Base-by-base conservation (phyloP, 2,329 filamentous ascomycete species). In the Sporothrix protearum region DNA sequence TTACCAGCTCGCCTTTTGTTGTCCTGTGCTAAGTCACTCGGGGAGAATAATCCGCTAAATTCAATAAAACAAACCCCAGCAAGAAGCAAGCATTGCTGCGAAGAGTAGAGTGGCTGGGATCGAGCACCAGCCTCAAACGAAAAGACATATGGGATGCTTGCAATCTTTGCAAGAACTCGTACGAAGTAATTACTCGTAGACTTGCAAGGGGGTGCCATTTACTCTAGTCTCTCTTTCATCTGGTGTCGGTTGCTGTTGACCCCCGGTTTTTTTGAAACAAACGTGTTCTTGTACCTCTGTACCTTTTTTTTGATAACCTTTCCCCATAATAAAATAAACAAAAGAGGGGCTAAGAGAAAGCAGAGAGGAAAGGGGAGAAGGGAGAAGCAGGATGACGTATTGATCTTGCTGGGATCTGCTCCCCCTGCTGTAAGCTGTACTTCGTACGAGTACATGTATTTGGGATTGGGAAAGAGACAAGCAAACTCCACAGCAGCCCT, bases 221-320 rank as follows among this genome's bases (percentile, higher is more conserved):
- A 63, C 36, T 64, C 12, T 28, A 25, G 33, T 45, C 36, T 57
- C 53, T 36, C 36, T 64, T 64, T 64, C 59, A 45, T 64, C 59
- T 64, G 59, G 59, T 64, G 59, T 64, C 33, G 59, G 39, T 14
- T 28, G 59, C 28, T 63, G 49, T 22, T 51, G 7, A 36, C 6
- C 57, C 59, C 59, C 59, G 59, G 59, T 42, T 45, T 63, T 42
- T 45, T 63, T 45, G 59, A 63, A 63, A 63, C 59, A 63, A 63
- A 63, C 59, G 59, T 63, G 59, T 63, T 28, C 33, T 28, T 63
- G 59, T 63, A 63, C 59, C 59, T 28, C 28, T 42, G 57, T 63
- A 61, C 30, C 57, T 7, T 47, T 19, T 47, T 47, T 47, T 14
- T 47, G 2, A 1, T 53, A 8, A 19, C 49, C 25, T 30, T 30